Percentiles rank a stretch among this genome's conserved stretches.
Evolutionary conservation across 257 asterid genomes (phyloP).

Genomic region (Solanum piurae): DNA sequence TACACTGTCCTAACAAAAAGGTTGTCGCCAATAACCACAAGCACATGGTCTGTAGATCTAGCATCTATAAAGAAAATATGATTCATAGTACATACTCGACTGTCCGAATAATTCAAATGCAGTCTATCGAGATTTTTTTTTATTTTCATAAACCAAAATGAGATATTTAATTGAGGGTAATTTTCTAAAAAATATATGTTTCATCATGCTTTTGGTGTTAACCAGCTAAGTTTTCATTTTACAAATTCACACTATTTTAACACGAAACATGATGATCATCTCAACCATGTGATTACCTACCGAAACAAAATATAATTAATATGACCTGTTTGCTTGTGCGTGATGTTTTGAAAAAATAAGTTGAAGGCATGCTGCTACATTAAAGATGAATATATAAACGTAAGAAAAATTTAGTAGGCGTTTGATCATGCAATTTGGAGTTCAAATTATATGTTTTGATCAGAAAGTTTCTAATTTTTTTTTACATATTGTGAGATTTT

Average conservation of each 20-base stretch:
- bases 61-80: not conserved
- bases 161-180: not conserved
- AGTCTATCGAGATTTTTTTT: not conserved
- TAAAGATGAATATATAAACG: not conserved
- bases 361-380: not conserved
- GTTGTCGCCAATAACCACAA: not conserved
- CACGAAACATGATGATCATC: not conserved
- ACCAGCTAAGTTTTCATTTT: not conserved
- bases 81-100: too few relatives aligned
- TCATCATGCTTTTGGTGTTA: not conserved
- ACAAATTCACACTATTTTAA: not conserved
- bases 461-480: not conserved
- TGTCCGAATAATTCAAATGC: not conserved
- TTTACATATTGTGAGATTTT: not conserved
- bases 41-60: not conserved
- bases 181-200: not conserved
- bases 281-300: not conserved
- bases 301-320: not conserved
- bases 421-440: not conserved
- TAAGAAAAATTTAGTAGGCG: not conserved
- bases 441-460: not conserved
- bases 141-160: not conserved
- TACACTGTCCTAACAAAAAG: not conserved
- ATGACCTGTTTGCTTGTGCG: not conserved
- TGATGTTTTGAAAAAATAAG: not conserved